A percentile compares a stretch with the other conserved stretches of the same genome.
phyloP scores from a whole-genome alignment of 768 basidiomycete species.

The Rhizopogon vinicolor region DNA sequence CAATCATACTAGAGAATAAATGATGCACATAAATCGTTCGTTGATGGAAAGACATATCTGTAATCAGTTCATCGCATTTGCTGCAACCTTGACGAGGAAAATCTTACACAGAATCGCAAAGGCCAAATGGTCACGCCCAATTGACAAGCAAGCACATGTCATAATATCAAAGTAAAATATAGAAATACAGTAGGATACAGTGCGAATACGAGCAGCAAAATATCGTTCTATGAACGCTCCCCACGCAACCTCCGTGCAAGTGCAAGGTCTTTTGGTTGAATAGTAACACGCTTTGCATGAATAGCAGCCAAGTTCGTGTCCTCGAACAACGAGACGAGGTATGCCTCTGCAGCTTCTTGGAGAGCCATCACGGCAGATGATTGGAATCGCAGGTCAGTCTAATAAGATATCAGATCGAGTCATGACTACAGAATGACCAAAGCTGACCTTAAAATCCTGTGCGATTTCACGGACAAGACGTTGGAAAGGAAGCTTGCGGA shows the following conservation, averaged over 20 bases:
- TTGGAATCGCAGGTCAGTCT: constrained; percentile 86
- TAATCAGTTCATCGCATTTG: too few relatives aligned
- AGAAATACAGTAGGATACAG: constrained; percentile 10
- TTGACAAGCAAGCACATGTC: neutral
- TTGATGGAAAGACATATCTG: too few relatives aligned
- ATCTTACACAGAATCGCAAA: neutral
- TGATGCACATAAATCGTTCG: too few relatives aligned
- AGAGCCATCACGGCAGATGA: constrained; percentile 85
- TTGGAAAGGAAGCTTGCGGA: constrained; percentile 89
- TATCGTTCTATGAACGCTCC: constrained; percentile 53
- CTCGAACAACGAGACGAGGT: constrained; percentile 74
- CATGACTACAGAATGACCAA: neutral
- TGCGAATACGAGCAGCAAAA: neutral
- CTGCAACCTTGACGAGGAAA: too few relatives aligned
- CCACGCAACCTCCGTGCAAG: constrained; percentile 75
- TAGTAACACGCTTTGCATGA: constrained; percentile 76
- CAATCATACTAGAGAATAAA: too few relatives aligned
- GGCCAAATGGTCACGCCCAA: neutral
- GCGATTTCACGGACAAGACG: constrained; percentile 87
- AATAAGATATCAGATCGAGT: neutral
- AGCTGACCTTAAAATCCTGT: constrained; percentile 79
- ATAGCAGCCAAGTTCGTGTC: constrained; percentile 80
- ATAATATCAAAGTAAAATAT: neutral
- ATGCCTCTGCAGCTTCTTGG: constrained; percentile 83
- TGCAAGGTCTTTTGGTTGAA: constrained; percentile 79